These are phyloP conservation scores for Leucocoprinus leucothites DNA, from an alignment of 768 basidiomycete genomes.

Conservation along the genomic window DNA sequence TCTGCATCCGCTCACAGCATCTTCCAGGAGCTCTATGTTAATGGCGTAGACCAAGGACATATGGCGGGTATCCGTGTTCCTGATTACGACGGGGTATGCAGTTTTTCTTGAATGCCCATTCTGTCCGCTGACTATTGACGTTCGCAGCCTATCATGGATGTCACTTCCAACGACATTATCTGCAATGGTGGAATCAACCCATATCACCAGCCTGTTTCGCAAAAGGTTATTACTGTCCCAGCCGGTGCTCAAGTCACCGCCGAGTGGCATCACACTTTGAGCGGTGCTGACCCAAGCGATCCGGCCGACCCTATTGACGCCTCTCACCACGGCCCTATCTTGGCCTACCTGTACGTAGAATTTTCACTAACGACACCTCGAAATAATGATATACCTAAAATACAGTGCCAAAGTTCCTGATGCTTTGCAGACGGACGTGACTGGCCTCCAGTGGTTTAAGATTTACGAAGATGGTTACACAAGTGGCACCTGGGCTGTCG, in stretches of 20 bases:
- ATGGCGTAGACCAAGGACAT: constrained; percentile 46
- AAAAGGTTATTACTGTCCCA: constrained; percentile 15
- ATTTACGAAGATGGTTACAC: constrained; percentile 44
- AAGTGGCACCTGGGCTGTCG: constrained; percentile 43
- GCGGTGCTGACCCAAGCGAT: constrained; percentile 37
- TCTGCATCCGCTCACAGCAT: constrained; percentile 49
- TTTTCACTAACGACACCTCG: not conserved
- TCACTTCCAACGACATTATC: constrained; percentile 11
- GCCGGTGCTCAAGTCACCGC: constrained; percentile 36
- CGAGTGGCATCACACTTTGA: constrained; percentile 48
- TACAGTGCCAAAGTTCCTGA: constrained; percentile 41
- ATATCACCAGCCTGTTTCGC: constrained; percentile 26
- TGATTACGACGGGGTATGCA: constrained; percentile 40
- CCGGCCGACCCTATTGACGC: constrained; percentile 43
- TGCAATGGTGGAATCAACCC: constrained; percentile 11
- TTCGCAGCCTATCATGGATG: constrained; percentile 10
- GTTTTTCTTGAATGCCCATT: not conserved
- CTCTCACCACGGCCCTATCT: constrained; percentile 50
- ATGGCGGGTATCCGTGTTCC: constrained; percentile 38
- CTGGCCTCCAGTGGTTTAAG: constrained; percentile 56
- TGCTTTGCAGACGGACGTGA: constrained; percentile 43
- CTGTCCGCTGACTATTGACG: not conserved
- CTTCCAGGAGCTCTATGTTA: constrained; percentile 54
- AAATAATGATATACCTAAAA: not conserved
- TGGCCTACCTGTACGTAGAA: constrained; percentile 43